Evolutionary conservation across 768 basidiomycete species (phyloP).

Genomic region (Solioccasus polychromus): DNA sequence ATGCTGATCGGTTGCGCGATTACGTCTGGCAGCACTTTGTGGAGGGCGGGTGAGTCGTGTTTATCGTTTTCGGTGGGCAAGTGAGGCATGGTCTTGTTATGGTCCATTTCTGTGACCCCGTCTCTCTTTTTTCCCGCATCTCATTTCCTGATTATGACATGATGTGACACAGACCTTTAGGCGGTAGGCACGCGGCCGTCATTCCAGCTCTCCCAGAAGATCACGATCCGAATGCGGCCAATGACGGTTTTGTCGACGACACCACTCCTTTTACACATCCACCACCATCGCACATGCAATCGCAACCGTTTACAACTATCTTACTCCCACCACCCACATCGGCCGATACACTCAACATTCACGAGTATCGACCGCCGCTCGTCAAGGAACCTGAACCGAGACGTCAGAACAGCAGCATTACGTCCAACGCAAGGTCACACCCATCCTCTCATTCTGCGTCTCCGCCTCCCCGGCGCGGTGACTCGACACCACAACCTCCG

Average conservation of each 20-base stretch:
- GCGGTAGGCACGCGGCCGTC: slow-evolving; percentile 79
- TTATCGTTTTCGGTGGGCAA: slow-evolving; percentile 9
- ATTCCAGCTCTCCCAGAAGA: slow-evolving; percentile 79
- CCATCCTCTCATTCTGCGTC: slow-evolving; percentile 19
- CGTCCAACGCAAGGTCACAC: slow-evolving; percentile 11
- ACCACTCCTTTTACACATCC: slow-evolving; percentile 19
- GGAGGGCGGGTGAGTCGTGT: slow-evolving; percentile 73
- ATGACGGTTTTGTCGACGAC: slow-evolving; percentile 25
- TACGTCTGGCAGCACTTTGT: slow-evolving; percentile 87
- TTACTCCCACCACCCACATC: slow-evolving; percentile 27
- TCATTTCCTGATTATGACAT: slow-evolving; percentile 31
- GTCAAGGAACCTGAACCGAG: slow-evolving; percentile 19
- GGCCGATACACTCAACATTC: slow-evolving; percentile 30
- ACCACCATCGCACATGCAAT: slow-evolving; percentile 18
- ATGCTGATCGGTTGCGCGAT: slow-evolving; percentile 66
- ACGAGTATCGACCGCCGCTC: slow-evolving; percentile 31
- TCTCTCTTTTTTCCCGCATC: slow-evolving; percentile 20
- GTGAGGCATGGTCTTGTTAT: slow-evolving; percentile 13
- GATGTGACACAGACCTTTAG: slow-evolving; percentile 56
- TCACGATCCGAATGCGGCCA: slow-evolving; percentile 44
- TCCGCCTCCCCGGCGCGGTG: too few species aligned
- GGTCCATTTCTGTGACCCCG: slow-evolving; percentile 15
- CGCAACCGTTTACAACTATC: slow-evolving; percentile 31
- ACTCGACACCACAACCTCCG: slow-evolving; percentile 22
- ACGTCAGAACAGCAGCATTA: slow-evolving; percentile 11